Evolutionary conservation across 352 stramenopile genomes (phyloP).

Genomic region (Peronospora farinosa): DNA sequence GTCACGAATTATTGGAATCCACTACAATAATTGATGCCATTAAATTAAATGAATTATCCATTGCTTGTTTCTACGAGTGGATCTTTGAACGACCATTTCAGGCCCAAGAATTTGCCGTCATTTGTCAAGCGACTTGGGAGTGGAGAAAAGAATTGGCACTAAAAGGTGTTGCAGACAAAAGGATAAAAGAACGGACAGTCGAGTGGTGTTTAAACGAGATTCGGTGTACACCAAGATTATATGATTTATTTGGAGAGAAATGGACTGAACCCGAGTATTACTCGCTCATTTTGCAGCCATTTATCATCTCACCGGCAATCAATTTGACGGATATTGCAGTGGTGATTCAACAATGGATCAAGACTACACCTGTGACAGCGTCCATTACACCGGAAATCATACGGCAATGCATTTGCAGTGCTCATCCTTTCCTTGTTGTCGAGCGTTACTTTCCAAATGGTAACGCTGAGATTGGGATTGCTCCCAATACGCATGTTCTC

Average conservation of each 20-base stretch:
- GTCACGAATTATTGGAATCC: conserved; percentile 15
- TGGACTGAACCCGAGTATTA: conserved; percentile 29
- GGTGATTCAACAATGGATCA: conserved; percentile 19
- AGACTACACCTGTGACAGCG: conserved; percentile 7
- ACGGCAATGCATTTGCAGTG: conserved; percentile 27
- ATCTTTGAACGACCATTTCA: conserved; percentile 23
- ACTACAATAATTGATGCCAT: conserved; percentile 19
- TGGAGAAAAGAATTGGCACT: conserved; percentile 30
- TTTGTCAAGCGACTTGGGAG: conserved; percentile 28
- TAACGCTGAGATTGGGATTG: conserved; percentile 13
- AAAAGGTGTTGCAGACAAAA: conserved; percentile 23
- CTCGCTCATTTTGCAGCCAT: conserved; percentile 33
- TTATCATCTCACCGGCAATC: conserved; percentile 30
- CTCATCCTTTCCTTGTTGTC: conserved; percentile 28
- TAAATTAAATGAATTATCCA: conserved; percentile 18
- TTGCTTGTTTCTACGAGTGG: conserved; percentile 30
- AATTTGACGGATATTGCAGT: conserved; percentile 31
- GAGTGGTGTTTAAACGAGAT: conserved; percentile 29
- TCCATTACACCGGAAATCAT: conserved; percentile 22
- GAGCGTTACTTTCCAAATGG: conserved; percentile 25
- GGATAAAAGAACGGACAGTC: conserved; percentile 17
- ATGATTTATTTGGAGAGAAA: conserved; percentile 24
- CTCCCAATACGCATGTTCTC: conserved; percentile 27
- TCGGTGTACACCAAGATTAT: conserved; percentile 16
- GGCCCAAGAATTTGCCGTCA: conserved; percentile 10